Base-by-base conservation (phyloP, 2,329 filamentous ascomycete genomes). In the Domatiomyces globalis region DNA sequence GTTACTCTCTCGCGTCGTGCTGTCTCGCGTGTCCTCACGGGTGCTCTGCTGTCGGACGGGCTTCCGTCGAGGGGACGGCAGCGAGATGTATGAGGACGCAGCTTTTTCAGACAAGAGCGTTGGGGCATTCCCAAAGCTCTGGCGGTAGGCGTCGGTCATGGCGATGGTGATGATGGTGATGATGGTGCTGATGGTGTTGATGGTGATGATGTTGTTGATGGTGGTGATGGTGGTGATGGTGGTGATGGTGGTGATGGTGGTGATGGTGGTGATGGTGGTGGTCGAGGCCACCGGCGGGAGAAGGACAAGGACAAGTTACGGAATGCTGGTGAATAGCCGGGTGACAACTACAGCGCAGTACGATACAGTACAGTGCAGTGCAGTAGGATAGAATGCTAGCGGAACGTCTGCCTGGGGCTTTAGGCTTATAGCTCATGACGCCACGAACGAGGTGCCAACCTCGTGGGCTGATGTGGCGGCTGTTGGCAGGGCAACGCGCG, bases 1-100 rank as follows among this genome's bases (percentile, higher is more conserved):
- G 70, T 94, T 87, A 73, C 87, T 95, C 59, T 85, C 84, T 66
- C 87, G 76, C 56, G 77, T 72, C 7, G 20, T 36, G 10, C 29
- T 29, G 19, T 18, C 27, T 25, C 45, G 19, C 8, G 8, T 15
- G 12, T 5, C 10, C 58, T 74, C 77, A 39, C 33, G 33, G 2
- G 33, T 39, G 50, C 58, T 59, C 52, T 78, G 72, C 48, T 71
- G 73, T 61, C 76, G 71, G 51, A 69, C 68, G 54, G 74, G 74
- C 56, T 63, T 71, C 59, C 71, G 65, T 56, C 63, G 67, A 27
- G 70, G 69, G 33, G 68, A 69, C 10, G 54, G 44, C 43, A 51
- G 52, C 42, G 43, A 53, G 45, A 57, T 58, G 56, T 57, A 56
- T 48, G 57, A 58, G 39, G 49, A 33, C 12, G 53, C 55, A 18